Evolutionary conservation across 2,329 filamentous ascomycete species (phyloP).

Genomic region (Verticillium alfalfae): DNA sequence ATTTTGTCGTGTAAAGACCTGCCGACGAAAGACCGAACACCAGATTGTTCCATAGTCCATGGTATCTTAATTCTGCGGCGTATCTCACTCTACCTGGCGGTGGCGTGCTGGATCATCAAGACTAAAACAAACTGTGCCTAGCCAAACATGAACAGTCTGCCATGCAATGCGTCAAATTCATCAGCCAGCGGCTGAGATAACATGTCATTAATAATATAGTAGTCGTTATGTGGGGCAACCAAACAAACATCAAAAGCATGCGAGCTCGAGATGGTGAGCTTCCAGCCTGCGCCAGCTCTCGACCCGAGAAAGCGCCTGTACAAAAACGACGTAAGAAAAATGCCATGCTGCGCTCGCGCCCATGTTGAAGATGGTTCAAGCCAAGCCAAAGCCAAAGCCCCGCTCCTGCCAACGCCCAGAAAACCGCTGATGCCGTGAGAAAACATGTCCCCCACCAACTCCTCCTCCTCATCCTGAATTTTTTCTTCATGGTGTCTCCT

Average conservation of each 20-base stretch:
- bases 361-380: not conserved
- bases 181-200: not conserved
- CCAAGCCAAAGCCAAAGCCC: not conserved
- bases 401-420: slow-evolving; percentile 1
- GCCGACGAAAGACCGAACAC: not conserved
- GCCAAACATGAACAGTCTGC: too few relatives aligned
- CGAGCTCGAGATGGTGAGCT: not conserved
- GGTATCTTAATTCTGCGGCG: too few relatives aligned
- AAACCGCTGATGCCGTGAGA: not conserved
- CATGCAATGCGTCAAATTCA: not conserved
- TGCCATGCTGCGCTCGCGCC: not conserved
- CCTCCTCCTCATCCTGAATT: not conserved
- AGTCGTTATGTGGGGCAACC: not conserved
- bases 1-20: slow-evolving; percentile 9
- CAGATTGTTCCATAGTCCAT: too few relatives aligned
- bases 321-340: not conserved
- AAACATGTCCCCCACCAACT: not conserved
- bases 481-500: not conserved
- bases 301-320: not conserved
- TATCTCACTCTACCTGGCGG: too few relatives aligned
- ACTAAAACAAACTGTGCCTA: too few relatives aligned
- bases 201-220: not conserved
- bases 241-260: not conserved
- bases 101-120: too few relatives aligned
- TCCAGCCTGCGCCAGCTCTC: not conserved